Evolutionary conservation across 768 basidiomycete species (phyloP).

Genomic region (Dioszegia aurantiaca): DNA sequence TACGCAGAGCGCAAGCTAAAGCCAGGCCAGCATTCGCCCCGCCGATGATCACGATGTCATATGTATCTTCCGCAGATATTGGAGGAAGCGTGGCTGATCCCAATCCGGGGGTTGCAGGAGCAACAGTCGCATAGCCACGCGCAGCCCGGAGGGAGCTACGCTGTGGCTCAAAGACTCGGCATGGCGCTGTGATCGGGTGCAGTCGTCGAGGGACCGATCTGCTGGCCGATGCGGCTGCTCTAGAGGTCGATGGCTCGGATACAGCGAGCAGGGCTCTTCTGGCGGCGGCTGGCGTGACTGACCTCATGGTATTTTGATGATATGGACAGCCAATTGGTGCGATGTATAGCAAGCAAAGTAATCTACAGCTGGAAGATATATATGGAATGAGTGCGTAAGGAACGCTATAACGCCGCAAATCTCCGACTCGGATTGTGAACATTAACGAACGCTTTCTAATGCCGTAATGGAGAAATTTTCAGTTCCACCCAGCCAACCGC

Average conservation of each 20-base stretch:
- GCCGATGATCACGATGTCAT: conserved; percentile 89
- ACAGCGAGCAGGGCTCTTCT: conserved; percentile 6
- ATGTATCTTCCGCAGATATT: conserved; percentile 50
- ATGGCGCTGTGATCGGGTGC: neutral
- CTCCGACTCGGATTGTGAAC: neutral
- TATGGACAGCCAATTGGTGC: neutral
- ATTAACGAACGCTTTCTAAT: neutral
- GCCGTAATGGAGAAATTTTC: neutral
- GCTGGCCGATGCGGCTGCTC: conserved; percentile 8
- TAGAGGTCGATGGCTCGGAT: conserved; percentile 9
- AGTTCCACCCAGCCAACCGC: neutral
- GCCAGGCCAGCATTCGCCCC: conserved; percentile 90
- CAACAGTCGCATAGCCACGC: neutral
- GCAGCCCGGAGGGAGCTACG: too few relatives aligned
- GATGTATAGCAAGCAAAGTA: too few relatives aligned
- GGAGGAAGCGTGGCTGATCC: conserved; percentile 7
- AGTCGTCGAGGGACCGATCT: neutral
- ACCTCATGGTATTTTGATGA: neutral
- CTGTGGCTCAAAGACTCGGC: neutral
- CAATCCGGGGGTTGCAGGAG: neutral
- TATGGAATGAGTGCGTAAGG: neutral
- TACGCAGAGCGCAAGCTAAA: conserved; percentile 80
- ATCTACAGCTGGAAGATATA: neutral
- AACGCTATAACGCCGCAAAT: conserved; percentile 7
- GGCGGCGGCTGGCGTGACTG: conserved; percentile 4